phyloP scores from a whole-genome alignment of 495 filamentous ascomycete species.

The Talaromyces stipitatus region DNA sequence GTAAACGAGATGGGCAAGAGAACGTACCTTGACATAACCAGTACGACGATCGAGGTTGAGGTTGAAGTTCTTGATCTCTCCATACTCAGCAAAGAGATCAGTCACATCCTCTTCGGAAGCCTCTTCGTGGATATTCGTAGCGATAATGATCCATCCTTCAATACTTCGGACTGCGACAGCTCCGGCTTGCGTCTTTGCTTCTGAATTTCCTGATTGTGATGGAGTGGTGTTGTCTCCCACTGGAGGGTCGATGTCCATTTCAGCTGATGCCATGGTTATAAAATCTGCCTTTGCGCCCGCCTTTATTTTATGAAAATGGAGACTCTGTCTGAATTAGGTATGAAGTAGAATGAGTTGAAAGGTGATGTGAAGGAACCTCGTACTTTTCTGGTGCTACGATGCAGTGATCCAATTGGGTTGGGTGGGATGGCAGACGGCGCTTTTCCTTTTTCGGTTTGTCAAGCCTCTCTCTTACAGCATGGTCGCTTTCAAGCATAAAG shows the following conservation, averaged over 20 bases:
- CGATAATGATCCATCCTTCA: slow-evolving; percentile 97
- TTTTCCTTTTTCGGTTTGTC: background rate
- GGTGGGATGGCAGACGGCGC: background rate
- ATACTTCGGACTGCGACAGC: slow-evolving; percentile 94
- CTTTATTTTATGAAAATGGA: background rate
- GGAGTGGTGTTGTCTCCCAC: slow-evolving; percentile 32
- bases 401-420: background rate
- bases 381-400: background rate
- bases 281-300: background rate
- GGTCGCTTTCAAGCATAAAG: background rate
- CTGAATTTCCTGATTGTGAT: slow-evolving; percentile 47
- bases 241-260: slow-evolving; percentile 76
- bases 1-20: background rate
- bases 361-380: background rate
- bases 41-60: slow-evolving; percentile 90
- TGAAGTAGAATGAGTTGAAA: background rate
- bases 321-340: background rate
- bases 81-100: slow-evolving; percentile 91
- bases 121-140: slow-evolving; percentile 96
- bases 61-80: slow-evolving; percentile 96
- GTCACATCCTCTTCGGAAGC: slow-evolving; percentile 92
- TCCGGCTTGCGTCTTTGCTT: slow-evolving; percentile 63
- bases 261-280: slow-evolving; percentile 49
- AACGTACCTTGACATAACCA: slow-evolving; percentile 90
- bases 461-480: too few relatives aligned